These are phyloP conservation scores for Colletotrichum ledebouriae DNA, from an alignment of 2,329 filamentous ascomycete species.

Conservation along the genomic window DNA sequence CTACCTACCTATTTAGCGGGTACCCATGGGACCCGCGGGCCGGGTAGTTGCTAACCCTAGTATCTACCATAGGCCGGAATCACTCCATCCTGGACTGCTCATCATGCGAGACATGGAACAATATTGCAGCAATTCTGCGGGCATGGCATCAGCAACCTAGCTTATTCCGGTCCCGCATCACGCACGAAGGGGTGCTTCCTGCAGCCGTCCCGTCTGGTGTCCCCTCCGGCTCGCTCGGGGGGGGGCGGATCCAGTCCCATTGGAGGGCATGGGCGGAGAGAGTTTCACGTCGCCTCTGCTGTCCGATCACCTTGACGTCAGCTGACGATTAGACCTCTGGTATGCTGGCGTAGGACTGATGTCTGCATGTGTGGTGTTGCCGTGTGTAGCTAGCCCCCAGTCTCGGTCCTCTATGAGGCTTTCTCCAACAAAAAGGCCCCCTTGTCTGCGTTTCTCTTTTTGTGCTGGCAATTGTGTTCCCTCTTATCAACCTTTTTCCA, in stretches of 20 bases:
- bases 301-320: slow-evolving; percentile 43
- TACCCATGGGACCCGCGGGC: no score
- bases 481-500: slow-evolving; percentile 14
- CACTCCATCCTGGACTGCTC: slow-evolving; percentile 21
- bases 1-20: no score
- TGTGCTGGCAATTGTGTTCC: neutral
- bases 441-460: neutral
- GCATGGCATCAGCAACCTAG: neutral
- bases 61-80: neutral
- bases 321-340: slow-evolving; percentile 33
- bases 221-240: slow-evolving; percentile 29
- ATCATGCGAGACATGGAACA: slow-evolving; percentile 24
- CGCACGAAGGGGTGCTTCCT: neutral
- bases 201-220: slow-evolving; percentile 20
- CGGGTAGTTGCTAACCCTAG: no score
- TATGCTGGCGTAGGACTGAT: slow-evolving; percentile 9
- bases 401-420: neutral
- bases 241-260: slow-evolving; percentile 11
- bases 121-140: neutral
- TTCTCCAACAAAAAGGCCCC: slow-evolving; percentile 19
- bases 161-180: neutral
- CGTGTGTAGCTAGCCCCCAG: neutral
- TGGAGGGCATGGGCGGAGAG: slow-evolving; percentile 22
- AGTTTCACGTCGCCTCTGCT: slow-evolving; percentile 35
- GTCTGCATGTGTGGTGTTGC: slow-evolving; percentile 12